These are phyloP conservation scores for Chrysosporium queenslandicum DNA, from an alignment of 2,329 filamentous ascomycete genomes.

Conservation along the genomic window DNA sequence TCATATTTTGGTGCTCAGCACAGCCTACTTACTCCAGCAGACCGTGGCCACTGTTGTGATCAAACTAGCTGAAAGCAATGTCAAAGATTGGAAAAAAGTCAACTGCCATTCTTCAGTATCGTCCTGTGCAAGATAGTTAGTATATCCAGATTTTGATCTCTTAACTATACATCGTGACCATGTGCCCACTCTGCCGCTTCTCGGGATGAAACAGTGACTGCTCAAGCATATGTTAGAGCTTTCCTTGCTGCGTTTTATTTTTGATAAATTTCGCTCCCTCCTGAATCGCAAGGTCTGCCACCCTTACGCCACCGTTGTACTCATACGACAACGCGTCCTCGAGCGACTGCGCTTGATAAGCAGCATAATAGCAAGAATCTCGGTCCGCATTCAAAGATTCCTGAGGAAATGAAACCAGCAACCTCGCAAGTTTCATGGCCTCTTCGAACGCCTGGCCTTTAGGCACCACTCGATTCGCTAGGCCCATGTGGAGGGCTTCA, in stretches of 20 bases:
- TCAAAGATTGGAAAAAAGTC: too few species aligned
- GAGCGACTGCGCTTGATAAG: constrained; percentile 41
- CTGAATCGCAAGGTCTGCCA: constrained; percentile 27
- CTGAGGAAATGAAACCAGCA: constrained; percentile 44
- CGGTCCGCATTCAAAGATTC: constrained; percentile 45
- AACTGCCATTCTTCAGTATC: too few species aligned
- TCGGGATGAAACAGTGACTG: too few species aligned
- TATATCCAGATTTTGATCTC: too few species aligned
- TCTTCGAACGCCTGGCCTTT: constrained; percentile 43
- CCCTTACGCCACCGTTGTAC: constrained; percentile 36
- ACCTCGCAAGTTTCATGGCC: constrained; percentile 40
- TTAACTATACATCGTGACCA: too few species aligned
- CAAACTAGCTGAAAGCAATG: too few species aligned
- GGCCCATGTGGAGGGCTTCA: constrained; percentile 44
- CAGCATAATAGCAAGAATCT: constrained; percentile 41
- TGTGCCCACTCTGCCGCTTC: too few species aligned
- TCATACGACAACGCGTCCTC: constrained; percentile 44
- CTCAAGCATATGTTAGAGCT: constrained; percentile 5
- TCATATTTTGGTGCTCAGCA: too few species aligned
- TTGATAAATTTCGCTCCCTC: constrained; percentile 14
- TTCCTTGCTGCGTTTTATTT: constrained; percentile 1
- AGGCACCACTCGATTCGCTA: constrained; percentile 45
- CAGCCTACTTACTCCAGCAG: too few species aligned
- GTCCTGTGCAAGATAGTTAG: too few species aligned
- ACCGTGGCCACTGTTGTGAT: too few species aligned